These are phyloP conservation scores for Colletotrichum cordylinicola DNA, from an alignment of 2,329 filamentous ascomycete genomes.

Conservation along the genomic window DNA sequence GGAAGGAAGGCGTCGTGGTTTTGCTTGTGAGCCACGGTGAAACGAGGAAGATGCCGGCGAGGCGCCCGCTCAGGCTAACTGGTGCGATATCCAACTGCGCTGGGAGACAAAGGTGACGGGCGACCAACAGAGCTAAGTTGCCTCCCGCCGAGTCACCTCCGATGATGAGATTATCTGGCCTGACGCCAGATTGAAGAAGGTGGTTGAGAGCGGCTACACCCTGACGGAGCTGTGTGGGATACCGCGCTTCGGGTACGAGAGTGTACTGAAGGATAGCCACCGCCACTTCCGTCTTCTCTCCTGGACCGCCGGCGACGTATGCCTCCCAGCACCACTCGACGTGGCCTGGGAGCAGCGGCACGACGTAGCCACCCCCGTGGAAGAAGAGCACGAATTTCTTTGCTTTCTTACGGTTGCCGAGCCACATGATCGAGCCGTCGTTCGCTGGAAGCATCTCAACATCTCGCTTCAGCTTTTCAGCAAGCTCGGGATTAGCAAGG, in stretches of 20 bases:
- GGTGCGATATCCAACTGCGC: slow-evolving; percentile 24
- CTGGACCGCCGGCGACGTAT: slow-evolving; percentile 23
- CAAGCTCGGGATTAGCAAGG: neutral
- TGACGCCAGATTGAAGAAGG: slow-evolving; percentile 33
- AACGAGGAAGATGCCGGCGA: slow-evolving; percentile 36
- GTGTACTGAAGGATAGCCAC: slow-evolving; percentile 22
- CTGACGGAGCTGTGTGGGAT: slow-evolving; percentile 17
- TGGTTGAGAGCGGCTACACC: slow-evolving; percentile 31
- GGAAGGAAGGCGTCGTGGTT: slow-evolving; percentile 26
- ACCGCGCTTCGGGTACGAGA: slow-evolving; percentile 14
- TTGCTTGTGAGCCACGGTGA: slow-evolving; percentile 36
- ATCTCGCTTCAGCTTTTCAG: neutral
- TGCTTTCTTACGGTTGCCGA: slow-evolving; percentile 31
- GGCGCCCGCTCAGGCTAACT: slow-evolving; percentile 28
- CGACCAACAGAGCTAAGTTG: slow-evolving; percentile 36
- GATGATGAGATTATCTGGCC: slow-evolving; percentile 34
- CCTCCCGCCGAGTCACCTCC: slow-evolving; percentile 43
- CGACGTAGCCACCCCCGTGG: slow-evolving; percentile 34
- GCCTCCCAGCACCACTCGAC: slow-evolving; percentile 31
- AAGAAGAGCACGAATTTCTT: slow-evolving; percentile 33
- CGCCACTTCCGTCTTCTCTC: slow-evolving; percentile 9
- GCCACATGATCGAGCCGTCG: slow-evolving; percentile 29
- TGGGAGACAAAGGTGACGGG: slow-evolving; percentile 38
- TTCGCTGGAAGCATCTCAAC: slow-evolving; percentile 2
- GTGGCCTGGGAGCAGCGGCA: slow-evolving; percentile 25